Evolutionary conservation across 1,284 basidiomycete genomes (phyloP), one percentile per base, ranked within the genome.

Genomic region (Cryptococcus sp.): DNA sequence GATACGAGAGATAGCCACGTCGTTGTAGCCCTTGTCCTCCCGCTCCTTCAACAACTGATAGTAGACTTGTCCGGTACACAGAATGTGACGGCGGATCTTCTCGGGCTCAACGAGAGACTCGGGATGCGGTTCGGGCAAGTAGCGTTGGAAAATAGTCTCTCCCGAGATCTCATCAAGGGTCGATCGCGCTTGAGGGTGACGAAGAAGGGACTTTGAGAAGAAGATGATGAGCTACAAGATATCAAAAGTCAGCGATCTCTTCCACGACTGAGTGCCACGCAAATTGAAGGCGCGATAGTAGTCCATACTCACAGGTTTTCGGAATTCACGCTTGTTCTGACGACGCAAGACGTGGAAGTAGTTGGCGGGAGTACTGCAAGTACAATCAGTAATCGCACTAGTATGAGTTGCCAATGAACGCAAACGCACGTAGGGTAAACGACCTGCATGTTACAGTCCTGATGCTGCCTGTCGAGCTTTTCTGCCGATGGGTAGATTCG

Each of bases 401-500:
- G 8, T 41, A 20, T 47, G 26, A 26, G 22, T 22, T 22, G 20
- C 38, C 38, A 39, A 25, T 15, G 47, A 3, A 82, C 87, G 34
- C 19, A 46, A 3, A 82, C 87, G 77, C 73, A 89, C 85, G 94
- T 94, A 19, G 91, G 89, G 81, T 98, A 98, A 41, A 96, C 91
- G 65, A 98, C 88, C 80, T 98, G 95, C 93, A 99, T 94, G 79
- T 99, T 99, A 79, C 93, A 95, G 78, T 99, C 96, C 81, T 99
- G 96, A 76, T 97, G 93, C 75, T 96, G 93, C 55, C 96, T 83
- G 76, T 94, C 91, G 65, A 94, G 81, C 83, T 95, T 94, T 78
- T 96, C 87, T 1, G 85, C 84, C 0, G 86, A 86, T 5, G 96
- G 96, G 86, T 87, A 98, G 65, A 88, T 76, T 77, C 94, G 85